A percentile compares a stretch with the other conserved stretches of the same genome.
These are phyloP conservation scores for Fusarium zealandicum DNA, from an alignment of 2,329 filamentous ascomycete species.

Conservation along the genomic window DNA sequence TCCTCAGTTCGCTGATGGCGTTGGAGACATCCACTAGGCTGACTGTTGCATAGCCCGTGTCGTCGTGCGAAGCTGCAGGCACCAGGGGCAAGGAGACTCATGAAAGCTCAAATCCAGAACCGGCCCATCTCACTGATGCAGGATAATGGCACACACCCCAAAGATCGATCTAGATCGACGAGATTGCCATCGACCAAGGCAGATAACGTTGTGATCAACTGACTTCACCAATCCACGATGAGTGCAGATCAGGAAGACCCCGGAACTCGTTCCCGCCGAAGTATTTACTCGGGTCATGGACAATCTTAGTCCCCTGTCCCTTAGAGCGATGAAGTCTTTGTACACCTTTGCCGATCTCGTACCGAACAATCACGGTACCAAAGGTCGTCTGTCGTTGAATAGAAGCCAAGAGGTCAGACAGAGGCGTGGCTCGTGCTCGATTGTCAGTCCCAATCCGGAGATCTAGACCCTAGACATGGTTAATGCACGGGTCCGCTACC, in stretches of 20 bases:
- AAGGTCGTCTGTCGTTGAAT: conserved; percentile 10
- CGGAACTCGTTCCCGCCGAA: neutral
- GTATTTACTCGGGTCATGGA: neutral
- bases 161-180: neutral
- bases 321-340: neutral
- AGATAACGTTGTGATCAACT: neutral
- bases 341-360: neutral
- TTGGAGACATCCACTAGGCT: neutral
- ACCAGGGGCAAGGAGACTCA: neutral
- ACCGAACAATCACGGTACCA: neutral
- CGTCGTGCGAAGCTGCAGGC: neutral
- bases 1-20: neutral
- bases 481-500: conserved; percentile 24
- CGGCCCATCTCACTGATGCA: neutral
- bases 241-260: neutral
- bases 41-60: neutral
- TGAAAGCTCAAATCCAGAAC: neutral
- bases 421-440: conserved; percentile 26
- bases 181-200: neutral
- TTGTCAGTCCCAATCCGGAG: conserved; percentile 32
- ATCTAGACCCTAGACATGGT: conserved; percentile 23
- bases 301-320: neutral
- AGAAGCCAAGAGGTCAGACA: neutral
- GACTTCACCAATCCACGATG: neutral
- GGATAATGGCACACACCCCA: neutral